These are phyloP conservation scores for Pichia paraexigua DNA, from an alignment of 805 yeast species.

Conservation along the genomic window DNA sequence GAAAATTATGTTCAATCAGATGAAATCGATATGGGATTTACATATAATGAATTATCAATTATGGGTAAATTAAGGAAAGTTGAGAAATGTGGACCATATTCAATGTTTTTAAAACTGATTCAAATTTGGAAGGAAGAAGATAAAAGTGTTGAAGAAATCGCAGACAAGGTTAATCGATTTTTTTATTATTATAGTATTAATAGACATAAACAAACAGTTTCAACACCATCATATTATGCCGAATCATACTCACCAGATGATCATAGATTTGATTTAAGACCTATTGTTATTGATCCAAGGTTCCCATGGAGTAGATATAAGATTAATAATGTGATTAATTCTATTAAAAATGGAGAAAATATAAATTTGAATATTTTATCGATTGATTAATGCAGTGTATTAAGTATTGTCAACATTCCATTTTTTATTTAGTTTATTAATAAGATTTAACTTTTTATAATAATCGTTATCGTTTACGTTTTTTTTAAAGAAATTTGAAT, in stretches of 20 bases:
- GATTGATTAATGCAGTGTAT: slow-evolving; percentile 47
- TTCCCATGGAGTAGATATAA: slow-evolving; percentile 86
- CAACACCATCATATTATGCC: slow-evolving; percentile 96
- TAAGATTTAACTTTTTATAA: slow-evolving; percentile 15
- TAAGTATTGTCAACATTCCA: slow-evolving; percentile 26
- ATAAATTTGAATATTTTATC: slow-evolving; percentile 32
- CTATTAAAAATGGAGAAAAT: slow-evolving; percentile 46
- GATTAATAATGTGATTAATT: slow-evolving; percentile 54
- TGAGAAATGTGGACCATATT: slow-evolving; percentile 92
- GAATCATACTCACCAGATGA: slow-evolving; percentile 98
- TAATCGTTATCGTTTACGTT: slow-evolving; percentile 5
- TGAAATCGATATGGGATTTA: slow-evolving; percentile 97
- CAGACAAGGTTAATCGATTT: slow-evolving; percentile 86
- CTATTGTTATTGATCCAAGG: slow-evolving; percentile 86
- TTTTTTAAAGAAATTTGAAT: slow-evolving; percentile 15
- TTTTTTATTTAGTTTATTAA: slow-evolving; percentile 25
- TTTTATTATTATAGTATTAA: slow-evolving; percentile 92
- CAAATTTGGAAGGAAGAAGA: slow-evolving; percentile 89
- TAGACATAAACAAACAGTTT: slow-evolving; percentile 95
- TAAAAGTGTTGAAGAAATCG: slow-evolving; percentile 77
- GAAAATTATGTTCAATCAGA: slow-evolving; percentile 89
- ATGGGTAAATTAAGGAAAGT: slow-evolving; percentile 90
- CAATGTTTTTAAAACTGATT: slow-evolving; percentile 82
- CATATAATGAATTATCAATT: slow-evolving; percentile 84
- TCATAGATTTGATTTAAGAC: slow-evolving; percentile 90